Base-by-base conservation (phyloP, 192 early-diverging fungal genomes). In the Diversispora epigaea region DNA sequence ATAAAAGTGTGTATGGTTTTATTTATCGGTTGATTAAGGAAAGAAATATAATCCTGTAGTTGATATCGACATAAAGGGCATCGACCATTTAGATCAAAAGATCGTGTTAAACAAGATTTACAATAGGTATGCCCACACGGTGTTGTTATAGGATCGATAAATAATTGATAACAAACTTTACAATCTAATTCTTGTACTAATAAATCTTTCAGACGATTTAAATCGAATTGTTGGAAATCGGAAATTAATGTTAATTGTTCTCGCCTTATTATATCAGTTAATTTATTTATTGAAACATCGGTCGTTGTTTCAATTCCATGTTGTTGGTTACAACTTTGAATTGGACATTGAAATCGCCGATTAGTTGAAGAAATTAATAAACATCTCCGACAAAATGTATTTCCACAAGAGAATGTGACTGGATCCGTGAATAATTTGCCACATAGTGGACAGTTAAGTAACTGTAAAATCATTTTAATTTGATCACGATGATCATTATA, bases 121-220 rank as follows among this genome's bases (percentile, higher is more conserved):
- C 91, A 92, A 61, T 84, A 84, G n/a, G 85, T 88, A 76, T 92
- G 91, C 0, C 91, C 91, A 58, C 91, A 92, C 4, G 81, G 82
- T 15, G 85, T 83, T 0, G 89, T 90, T 11, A 90, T 76, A 4
- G 91, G 90, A n/a, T 87, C 80, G 25, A 71, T 52, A 68, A 90
- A 80, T 12, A 85, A 68, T 11, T 73, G 66, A 47, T 75, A 83
- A 74, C 91, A 92, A 19, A 92, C 79, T 10, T 81, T 78, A 73
- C 91, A 92, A 76, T 89, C 91, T 14, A 86, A 78, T 65, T 89
- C 87, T n/a, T 52, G n/a, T 8, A 73, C 6, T 39, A 73, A 40
- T 61, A 56, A 44, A 22, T 73, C 32, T 25, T 73, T 58, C 3
- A 73, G n/a, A 19, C 22, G 0, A 1, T 5, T n/a, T 25, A 73